These are phyloP conservation scores for Yamadazyma conglobata DNA, from an alignment of 1,139 yeast species.

Conservation along the genomic window DNA sequence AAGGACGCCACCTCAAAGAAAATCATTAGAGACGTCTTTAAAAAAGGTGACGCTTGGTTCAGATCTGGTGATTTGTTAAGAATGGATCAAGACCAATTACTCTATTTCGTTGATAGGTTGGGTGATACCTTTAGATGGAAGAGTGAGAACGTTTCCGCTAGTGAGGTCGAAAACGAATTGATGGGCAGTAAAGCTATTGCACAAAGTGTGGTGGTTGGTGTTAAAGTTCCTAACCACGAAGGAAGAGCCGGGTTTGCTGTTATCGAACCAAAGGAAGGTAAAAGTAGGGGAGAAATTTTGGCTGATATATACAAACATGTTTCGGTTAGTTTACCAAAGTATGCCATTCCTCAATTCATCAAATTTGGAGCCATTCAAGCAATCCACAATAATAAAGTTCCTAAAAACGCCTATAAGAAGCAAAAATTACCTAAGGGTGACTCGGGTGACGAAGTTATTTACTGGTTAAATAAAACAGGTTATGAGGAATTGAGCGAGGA, in stretches of 20 bases:
- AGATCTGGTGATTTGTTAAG: slow-evolving; percentile 83
- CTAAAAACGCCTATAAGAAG: slow-evolving; percentile 72
- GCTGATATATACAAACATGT: slow-evolving; percentile 34
- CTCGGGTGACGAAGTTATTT: slow-evolving; percentile 57
- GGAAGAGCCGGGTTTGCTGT: slow-evolving; percentile 95
- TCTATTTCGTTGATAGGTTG: slow-evolving; percentile 85
- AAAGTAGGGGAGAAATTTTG: slow-evolving; percentile 28
- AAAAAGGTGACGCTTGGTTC: slow-evolving; percentile 88
- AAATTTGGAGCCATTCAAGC: slow-evolving; percentile 61
- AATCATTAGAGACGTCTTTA: slow-evolving; percentile 67
- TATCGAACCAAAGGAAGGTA: slow-evolving; percentile 49
- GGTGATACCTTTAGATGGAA: slow-evolving; percentile 99
- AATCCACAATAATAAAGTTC: slow-evolving; percentile 83
- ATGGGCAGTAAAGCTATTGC: slow-evolving; percentile 53
- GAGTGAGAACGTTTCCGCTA: slow-evolving; percentile 91
- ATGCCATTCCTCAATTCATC: slow-evolving; percentile 83
- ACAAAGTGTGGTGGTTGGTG: slow-evolving; percentile 87
- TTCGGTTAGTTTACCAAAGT: slow-evolving; percentile 61
- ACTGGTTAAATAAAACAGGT: slow-evolving; percentile 59
- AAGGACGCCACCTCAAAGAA: slow-evolving; percentile 76
- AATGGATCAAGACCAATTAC: slow-evolving; percentile 63
- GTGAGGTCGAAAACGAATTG: slow-evolving; percentile 81
- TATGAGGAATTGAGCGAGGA: slow-evolving; percentile 58
- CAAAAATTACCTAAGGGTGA: slow-evolving; percentile 75
- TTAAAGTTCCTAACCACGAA: slow-evolving; percentile 80